phyloP scores from a whole-genome alignment of 1,139 yeast species.

The Candida neerlandica region DNA sequence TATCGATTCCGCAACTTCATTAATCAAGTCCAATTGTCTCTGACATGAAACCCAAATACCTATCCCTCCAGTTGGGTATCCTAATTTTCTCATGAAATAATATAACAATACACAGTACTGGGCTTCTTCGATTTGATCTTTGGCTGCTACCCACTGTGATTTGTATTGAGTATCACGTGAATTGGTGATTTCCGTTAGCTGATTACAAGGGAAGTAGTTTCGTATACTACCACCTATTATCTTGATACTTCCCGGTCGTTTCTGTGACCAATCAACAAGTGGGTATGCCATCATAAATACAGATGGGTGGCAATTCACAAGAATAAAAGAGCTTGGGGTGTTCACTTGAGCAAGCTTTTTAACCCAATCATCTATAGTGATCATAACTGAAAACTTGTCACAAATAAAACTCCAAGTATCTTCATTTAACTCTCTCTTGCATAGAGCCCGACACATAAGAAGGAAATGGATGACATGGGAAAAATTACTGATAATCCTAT shows the following conservation, averaged over 20 bases:
- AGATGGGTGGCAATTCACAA: slow-evolving; percentile 4
- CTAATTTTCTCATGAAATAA: slow-evolving; percentile 49
- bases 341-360: not conserved
- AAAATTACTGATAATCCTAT: not conserved
- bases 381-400: slow-evolving; percentile 4
- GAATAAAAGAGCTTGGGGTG: not conserved
- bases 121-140: slow-evolving; percentile 48
- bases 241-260: not conserved
- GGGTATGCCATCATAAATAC: not conserved
- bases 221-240: slow-evolving; percentile 9
- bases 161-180: slow-evolving; percentile 15
- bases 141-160: slow-evolving; percentile 42
- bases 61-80: slow-evolving; percentile 43
- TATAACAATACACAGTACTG: slow-evolving; percentile 51
- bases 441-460: not conserved
- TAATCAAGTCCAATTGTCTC: slow-evolving; percentile 30
- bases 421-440: not conserved
- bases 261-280: not conserved
- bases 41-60: slow-evolving; percentile 44
- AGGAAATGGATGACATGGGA: not conserved
- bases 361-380: slow-evolving; percentile 6
- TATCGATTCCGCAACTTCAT: slow-evolving; percentile 1
- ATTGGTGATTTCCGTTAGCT: not conserved
- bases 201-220: slow-evolving; percentile 3
- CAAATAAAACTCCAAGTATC: slow-evolving; percentile 3